These are phyloP conservation scores for Cladosporium sp. DNA, from an alignment of 2,329 filamentous ascomycete genomes.

Conservation along the genomic window DNA sequence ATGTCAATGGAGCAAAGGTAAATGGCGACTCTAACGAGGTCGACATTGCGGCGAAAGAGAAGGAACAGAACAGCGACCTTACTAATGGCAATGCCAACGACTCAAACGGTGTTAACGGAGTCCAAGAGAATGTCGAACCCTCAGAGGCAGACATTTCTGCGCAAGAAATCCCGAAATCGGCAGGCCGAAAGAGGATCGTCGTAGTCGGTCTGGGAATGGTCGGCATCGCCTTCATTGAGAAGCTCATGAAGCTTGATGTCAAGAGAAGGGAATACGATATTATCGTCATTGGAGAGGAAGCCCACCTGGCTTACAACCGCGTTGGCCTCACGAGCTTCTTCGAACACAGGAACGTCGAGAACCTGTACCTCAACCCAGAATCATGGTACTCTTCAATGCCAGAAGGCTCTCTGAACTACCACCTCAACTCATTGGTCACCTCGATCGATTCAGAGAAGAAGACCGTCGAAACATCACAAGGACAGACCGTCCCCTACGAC, in stretches of 20 bases:
- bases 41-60: constrained; percentile 19
- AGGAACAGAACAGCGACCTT: constrained; percentile 20
- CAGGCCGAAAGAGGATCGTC: constrained; percentile 63
- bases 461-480: constrained; percentile 65
- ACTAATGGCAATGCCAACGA: neutral
- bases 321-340: constrained; percentile 89
- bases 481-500: constrained; percentile 68
- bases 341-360: constrained; percentile 77
- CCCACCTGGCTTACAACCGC: constrained; percentile 85
- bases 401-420: constrained; percentile 66
- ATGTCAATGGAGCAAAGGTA: neutral
- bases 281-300: constrained; percentile 81
- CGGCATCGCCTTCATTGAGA: constrained; percentile 60
- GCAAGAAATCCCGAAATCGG: constrained; percentile 30
- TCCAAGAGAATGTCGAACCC: neutral
- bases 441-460: constrained; percentile 62
- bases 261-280: constrained; percentile 73
- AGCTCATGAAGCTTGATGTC: constrained; percentile 78
- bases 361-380: constrained; percentile 79
- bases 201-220: constrained; percentile 92
- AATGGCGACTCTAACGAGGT: neutral
- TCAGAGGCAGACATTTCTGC: neutral
- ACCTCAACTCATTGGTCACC: constrained; percentile 71
- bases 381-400: constrained; percentile 73
- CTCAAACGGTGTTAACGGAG: neutral